These are phyloP conservation scores for Trichocladium uniseriatum DNA, from an alignment of 495 filamentous ascomycete species.

Conservation along the genomic window DNA sequence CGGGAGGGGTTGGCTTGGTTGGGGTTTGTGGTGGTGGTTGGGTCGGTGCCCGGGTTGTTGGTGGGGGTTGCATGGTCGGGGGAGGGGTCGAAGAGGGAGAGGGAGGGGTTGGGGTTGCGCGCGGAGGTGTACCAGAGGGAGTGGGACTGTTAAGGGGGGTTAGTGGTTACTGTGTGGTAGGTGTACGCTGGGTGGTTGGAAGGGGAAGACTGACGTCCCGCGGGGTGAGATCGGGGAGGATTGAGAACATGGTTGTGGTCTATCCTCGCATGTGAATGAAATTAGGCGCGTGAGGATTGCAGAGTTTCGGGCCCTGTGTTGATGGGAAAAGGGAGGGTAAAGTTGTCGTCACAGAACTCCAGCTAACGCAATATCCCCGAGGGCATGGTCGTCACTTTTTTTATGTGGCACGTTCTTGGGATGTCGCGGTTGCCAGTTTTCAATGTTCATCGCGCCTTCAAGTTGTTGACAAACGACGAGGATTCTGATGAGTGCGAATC, in stretches of 20 bases:
- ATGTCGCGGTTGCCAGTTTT: too few relatives aligned
- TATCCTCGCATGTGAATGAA: not conserved
- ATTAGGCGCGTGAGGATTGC: too few relatives aligned
- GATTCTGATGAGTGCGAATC: too few relatives aligned
- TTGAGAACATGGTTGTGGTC: conserved; percentile 46
- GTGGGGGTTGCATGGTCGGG: conserved; percentile 10
- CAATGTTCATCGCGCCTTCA: too few relatives aligned
- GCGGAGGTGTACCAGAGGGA: conserved; percentile 60
- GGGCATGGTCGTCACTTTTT: too few relatives aligned
- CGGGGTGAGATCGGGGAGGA: conserved; percentile 63
- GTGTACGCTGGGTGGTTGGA: not conserved
- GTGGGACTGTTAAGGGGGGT: conserved; percentile 45
- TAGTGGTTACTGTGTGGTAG: conserved; percentile 7
- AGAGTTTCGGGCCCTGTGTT: too few relatives aligned
- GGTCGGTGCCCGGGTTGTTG: conserved; percentile 9
- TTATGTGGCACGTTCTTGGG: too few relatives aligned
- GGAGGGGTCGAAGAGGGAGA: conserved; percentile 21
- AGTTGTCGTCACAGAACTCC: not conserved
- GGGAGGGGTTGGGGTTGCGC: conserved; percentile 33
- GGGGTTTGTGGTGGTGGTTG: not conserved
- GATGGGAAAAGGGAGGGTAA: not conserved
- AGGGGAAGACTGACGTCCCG: conserved; percentile 49
- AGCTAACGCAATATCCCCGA: too few relatives aligned
- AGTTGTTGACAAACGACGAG: too few relatives aligned
- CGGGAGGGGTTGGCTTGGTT: conserved; percentile 8